A percentile compares a stretch with the other conserved stretches of the same genome.
Evolutionary conservation across 257 asterid genomes (phyloP).

Genomic region (Agastache rugosa): DNA sequence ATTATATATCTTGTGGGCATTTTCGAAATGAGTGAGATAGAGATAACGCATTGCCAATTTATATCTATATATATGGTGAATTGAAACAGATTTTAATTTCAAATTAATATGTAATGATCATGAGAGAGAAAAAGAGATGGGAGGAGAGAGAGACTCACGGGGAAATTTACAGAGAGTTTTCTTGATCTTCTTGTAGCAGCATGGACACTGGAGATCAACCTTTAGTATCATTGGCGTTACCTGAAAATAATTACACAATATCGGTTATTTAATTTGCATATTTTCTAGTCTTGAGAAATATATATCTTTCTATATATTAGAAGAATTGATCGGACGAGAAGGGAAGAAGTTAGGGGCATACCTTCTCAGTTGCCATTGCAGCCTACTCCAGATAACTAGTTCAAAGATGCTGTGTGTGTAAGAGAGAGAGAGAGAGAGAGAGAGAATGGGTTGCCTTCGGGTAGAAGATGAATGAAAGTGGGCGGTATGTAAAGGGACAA

Average conservation of each 20-base stretch:
- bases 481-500: constrained; percentile 12
- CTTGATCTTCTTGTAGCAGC: constrained; percentile 90
- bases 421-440: constrained; percentile 28
- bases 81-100: neutral
- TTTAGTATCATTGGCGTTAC: constrained; percentile 68
- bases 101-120: neutral
- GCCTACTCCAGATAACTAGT: neutral
- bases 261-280: neutral
- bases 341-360: neutral
- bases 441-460: neutral
- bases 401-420: too few relatives aligned
- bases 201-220: constrained; percentile 83
- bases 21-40: neutral
- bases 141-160: constrained; percentile 49
- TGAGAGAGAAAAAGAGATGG: neutral
- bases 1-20: neutral
- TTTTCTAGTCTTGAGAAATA: neutral
- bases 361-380: constrained; percentile 54
- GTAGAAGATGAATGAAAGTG: constrained; percentile 17
- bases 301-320: neutral
- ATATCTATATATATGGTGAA: neutral
- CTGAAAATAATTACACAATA: constrained; percentile 35
- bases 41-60: neutral
- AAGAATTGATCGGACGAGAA: too few relatives aligned
- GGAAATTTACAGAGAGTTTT: constrained; percentile 79